Evolutionary conservation across 805 yeast genomes (phyloP).

Genomic region (Yamadazyma philogaea): DNA sequence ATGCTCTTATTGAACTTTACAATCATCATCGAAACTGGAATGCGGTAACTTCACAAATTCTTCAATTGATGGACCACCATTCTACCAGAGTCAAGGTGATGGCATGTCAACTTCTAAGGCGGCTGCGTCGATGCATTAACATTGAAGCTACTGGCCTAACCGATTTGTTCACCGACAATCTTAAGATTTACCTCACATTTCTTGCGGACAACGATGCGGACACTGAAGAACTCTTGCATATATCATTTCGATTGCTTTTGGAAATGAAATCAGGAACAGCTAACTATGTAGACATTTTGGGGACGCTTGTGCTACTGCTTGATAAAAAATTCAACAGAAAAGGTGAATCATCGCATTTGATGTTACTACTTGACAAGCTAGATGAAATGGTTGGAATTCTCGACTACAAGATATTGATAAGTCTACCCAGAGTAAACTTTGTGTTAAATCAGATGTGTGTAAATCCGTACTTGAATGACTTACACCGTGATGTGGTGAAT

Average conservation of each 20-base stretch:
- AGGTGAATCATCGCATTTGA: constrained; percentile 9
- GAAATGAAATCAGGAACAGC: not conserved
- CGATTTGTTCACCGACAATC: constrained; percentile 24
- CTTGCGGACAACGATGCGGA: not conserved
- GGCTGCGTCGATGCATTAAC: not conserved
- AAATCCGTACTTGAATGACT: constrained; percentile 27
- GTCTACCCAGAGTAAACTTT: constrained; percentile 23
- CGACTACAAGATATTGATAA: constrained; percentile 7
- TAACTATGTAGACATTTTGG: constrained; percentile 23
- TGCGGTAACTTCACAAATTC: constrained; percentile 28
- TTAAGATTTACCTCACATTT: constrained; percentile 9
- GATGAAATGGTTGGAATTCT: constrained; percentile 2
- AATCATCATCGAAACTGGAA: constrained; percentile 21
- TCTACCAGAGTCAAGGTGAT: constrained; percentile 26
- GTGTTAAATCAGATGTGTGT: constrained; percentile 29
- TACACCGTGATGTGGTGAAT: constrained; percentile 12
- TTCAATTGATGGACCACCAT: constrained; percentile 35
- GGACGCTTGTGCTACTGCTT: constrained; percentile 16
- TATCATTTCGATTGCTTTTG: constrained; percentile 2
- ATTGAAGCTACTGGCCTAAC: constrained; percentile 24
- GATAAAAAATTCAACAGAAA: constrained; percentile 14
- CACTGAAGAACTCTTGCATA: constrained; percentile 1
- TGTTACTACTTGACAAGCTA: constrained; percentile 1
- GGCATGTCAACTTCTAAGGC: constrained; percentile 14
- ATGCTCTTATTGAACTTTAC: constrained; percentile 16